A percentile compares a stretch with the other conserved stretches of the same genome.
These are phyloP conservation scores for Neurospora crassa DNA, from an alignment of 2,329 filamentous ascomycete genomes.

Conservation along the genomic window DNA sequence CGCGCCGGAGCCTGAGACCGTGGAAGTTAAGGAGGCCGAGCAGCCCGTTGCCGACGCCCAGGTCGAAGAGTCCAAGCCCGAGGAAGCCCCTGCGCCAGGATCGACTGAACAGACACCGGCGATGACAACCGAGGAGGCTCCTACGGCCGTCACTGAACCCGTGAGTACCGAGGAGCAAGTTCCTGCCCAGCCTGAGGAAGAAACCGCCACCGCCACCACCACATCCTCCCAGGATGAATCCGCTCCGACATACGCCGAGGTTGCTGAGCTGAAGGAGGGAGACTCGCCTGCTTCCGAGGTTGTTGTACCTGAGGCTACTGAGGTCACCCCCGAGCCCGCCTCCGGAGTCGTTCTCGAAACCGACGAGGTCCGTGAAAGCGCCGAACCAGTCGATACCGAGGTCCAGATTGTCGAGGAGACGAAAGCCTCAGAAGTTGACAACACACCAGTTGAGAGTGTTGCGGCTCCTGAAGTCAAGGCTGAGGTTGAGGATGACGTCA, in stretches of 20 bases:
- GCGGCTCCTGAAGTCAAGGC: background rate
- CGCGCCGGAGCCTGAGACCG: conserved; percentile 1
- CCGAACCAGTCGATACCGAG: background rate
- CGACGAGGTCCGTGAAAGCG: background rate
- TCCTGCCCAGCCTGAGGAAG: conserved; percentile 2
- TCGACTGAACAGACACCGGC: conserved; percentile 5
- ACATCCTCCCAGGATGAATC: background rate
- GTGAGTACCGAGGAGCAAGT: background rate
- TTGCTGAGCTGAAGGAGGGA: background rate
- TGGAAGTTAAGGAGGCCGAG: conserved; percentile 6
- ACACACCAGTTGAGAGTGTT: conserved; percentile 6
- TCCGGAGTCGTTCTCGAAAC: background rate
- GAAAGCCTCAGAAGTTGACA: conserved; percentile 1
- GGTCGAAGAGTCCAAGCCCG: conserved; percentile 4
- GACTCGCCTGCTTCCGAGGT: background rate
- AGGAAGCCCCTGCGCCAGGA: conserved; percentile 2
- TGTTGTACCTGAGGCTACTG: background rate
- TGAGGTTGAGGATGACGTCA: conserved; percentile 2
- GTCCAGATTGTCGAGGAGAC: conserved; percentile 2
- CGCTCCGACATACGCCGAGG: background rate
- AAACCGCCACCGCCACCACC: background rate
- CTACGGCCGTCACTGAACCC: background rate
- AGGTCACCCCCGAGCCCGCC: background rate
- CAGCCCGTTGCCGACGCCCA: conserved; percentile 6
- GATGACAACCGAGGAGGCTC: conserved; percentile 1